Percentiles rank a stretch among this genome's conserved stretches.
phyloP scores from a whole-genome alignment of 1,284 basidiomycete genomes.

The Rhodotorula sp. region DNA sequence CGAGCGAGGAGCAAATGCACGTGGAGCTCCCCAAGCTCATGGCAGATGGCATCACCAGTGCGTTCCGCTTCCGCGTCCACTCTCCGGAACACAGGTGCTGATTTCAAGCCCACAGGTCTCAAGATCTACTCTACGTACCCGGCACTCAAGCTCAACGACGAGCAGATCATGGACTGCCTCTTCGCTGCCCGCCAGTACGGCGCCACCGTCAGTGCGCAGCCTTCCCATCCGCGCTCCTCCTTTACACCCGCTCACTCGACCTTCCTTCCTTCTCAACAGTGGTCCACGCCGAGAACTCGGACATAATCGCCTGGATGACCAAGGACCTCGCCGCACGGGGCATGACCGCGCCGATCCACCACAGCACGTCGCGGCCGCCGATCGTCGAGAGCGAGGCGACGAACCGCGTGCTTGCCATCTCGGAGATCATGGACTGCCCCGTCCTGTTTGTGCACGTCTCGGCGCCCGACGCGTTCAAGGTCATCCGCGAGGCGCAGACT shows the following conservation, averaged over 20 bases:
- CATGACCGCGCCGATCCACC: constrained; percentile 44
- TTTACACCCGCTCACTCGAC: not conserved
- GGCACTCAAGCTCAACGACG: constrained; percentile 43
- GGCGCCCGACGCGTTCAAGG: constrained; percentile 39
- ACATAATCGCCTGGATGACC: constrained; percentile 47
- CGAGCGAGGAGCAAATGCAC: constrained; percentile 41
- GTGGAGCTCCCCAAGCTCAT: constrained; percentile 45
- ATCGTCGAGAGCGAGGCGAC: constrained; percentile 47
- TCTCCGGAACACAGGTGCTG: not conserved
- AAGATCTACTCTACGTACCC: constrained; percentile 48
- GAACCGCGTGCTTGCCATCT: constrained; percentile 45
- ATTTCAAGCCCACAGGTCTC: constrained; percentile 8
- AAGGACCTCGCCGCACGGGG: constrained; percentile 37
- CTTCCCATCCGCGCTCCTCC: not conserved
- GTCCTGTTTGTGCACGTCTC: constrained; percentile 48
- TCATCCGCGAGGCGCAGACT: constrained; percentile 44
- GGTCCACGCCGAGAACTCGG: constrained; percentile 48
- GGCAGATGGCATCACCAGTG: constrained; percentile 42
- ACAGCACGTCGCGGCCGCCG: constrained; percentile 44
- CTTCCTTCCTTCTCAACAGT: constrained; percentile 11
- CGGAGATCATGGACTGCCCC: constrained; percentile 45
- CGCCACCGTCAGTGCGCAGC: constrained; percentile 40
- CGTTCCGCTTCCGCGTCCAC: no score
- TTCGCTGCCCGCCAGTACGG: constrained; percentile 43
- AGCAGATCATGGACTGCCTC: constrained; percentile 44